Evolutionary conservation across 441 rosid genomes (phyloP), one percentile per base, ranked within the genome.

Genomic region (Theobroma grandiflorum): DNA sequence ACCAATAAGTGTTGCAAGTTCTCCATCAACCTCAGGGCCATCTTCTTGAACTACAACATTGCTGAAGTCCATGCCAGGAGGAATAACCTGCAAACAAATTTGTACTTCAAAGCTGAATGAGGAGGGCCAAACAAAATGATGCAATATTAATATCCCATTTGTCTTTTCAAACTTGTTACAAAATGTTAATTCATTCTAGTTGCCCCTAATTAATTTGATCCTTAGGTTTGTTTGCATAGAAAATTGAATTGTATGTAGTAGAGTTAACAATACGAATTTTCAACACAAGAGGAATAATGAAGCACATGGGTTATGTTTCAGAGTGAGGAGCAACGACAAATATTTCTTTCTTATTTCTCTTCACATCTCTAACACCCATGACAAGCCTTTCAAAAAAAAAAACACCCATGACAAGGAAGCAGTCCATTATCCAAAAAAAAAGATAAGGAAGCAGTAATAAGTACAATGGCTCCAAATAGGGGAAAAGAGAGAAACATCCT

Each of bases 41-140:
- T 95, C 98, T 89, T 95, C 98, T 87, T 96, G 99, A 86, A 84
- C 91, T 86, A 84, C 93, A 69, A 95, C 99, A 78, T 86, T 96
- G 85, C 98, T 93, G 83, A 95, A 95, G 90, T 96, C 99, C 99
- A 96, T 95, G 75, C 99, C 99, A 69, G 99, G 99, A 64, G 99
- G 95, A 88, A 96, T 93, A 47, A 96, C 99, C 98, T 96, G 84
- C 22, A 78, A 80, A 59, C 43, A 74, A 78, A 57, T 62, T 26
- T 42, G 52, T 66, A 58, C n/a, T 70, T 78, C 47, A 74, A 43
- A 63, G 64, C 62, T 78, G 18, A 59, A 81, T 52, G 40, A 75
- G 40, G 33, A 74, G 70, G 71, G n/a, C 38, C 38, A 40, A 64
- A 62, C 70, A 59, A 50, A 31, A 67, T 62, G 15, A 22, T 49